Base-by-base conservation (phyloP, 176 grass and related monocot genomes). In the Metroxylon sagu region DNA sequence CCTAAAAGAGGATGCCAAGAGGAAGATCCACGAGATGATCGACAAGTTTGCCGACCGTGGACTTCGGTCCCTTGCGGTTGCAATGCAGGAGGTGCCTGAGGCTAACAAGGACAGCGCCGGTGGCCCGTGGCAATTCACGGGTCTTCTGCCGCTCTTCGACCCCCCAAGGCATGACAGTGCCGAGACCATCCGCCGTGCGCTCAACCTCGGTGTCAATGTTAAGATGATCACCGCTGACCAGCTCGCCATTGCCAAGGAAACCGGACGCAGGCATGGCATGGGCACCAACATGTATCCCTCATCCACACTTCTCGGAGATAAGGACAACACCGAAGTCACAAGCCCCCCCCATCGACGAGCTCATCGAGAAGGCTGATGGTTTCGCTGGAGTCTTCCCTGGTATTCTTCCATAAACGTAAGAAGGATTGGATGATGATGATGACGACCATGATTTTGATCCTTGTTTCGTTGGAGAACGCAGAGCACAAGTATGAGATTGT, bases 171-270 rank as follows among this genome's bases (percentile, higher is more conserved):
- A 96, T 60, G 91, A 96, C 71, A 96, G 91, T 74, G 80, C 91
- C 0, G 91, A 96, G 75, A 96, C 91, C 68, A 96, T 96, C 63
- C 83, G 80, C 19, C 83, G 68, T 6, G 86, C 91, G 49, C 91
- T 90, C 25, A 65, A 79, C 55, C 83, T 96, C 2, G 91, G 86
- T 5, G 91, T 90, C 1, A 87, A 87, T 62, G 91, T 96, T 10
- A 96, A 96, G 86, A 96, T 96, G 91, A 96, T 96, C 83, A 90
- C 86, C 17, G 91, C 86, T 0, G 91, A 96, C 71, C 91, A 96
- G 75, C 91, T 96, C 1, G 86, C 91, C 71, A 96, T 96, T 18
- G 86, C 56, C 14, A 96, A 96, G 80, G 91, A 96, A 72, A 90
- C 86, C 0, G 86, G 86, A 0, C 86, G 86, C 2, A 67, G 91